Percentiles rank a stretch among this genome's conserved stretches.
These are phyloP conservation scores for Pythium diclinum DNA, from an alignment of 352 stramenopile genomes.

Conservation along the genomic window DNA sequence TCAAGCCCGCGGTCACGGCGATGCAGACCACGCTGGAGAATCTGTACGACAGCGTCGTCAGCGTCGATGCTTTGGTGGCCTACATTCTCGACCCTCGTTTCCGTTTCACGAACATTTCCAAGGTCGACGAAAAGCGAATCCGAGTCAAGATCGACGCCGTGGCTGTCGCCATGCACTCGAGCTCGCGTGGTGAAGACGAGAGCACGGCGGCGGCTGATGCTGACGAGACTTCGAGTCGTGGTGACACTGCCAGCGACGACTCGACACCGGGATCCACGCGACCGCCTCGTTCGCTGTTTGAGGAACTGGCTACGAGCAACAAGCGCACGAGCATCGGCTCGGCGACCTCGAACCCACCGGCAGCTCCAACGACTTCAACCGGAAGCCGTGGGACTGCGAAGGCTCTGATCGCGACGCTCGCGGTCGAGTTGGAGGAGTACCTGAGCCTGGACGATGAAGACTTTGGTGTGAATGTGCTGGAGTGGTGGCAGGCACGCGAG, in stretches of 20 bases:
- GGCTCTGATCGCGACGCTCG: not conserved
- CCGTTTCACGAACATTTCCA: constrained; percentile 8
- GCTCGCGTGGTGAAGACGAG: not conserved
- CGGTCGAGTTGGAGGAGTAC: constrained; percentile 16
- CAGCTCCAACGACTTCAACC: not conserved
- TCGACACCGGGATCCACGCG: not conserved
- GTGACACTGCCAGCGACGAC: not conserved
- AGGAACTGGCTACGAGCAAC: constrained; percentile 20
- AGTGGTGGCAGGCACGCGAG: constrained; percentile 21
- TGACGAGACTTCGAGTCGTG: not conserved
- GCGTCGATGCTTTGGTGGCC: constrained; percentile 9
- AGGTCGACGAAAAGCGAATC: constrained; percentile 8
- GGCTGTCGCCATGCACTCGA: not conserved
- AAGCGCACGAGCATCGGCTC: constrained; percentile 16
- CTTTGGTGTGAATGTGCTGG: constrained; percentile 22
- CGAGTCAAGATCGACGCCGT: constrained; percentile 1
- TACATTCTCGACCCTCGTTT: constrained; percentile 23
- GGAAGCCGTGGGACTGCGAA: not conserved
- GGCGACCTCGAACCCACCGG: not conserved
- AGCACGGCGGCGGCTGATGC: not conserved
- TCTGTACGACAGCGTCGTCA: constrained; percentile 4
- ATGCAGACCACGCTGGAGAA: constrained; percentile 14
- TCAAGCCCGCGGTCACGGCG: not conserved
- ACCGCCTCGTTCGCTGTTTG: constrained; percentile 19
- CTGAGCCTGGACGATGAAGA: constrained; percentile 17